Evolutionary conservation across 2,329 filamentous ascomycete species (phyloP), one percentile per base, ranked within the genome.

Genomic region (Fusarium avenaceum): DNA sequence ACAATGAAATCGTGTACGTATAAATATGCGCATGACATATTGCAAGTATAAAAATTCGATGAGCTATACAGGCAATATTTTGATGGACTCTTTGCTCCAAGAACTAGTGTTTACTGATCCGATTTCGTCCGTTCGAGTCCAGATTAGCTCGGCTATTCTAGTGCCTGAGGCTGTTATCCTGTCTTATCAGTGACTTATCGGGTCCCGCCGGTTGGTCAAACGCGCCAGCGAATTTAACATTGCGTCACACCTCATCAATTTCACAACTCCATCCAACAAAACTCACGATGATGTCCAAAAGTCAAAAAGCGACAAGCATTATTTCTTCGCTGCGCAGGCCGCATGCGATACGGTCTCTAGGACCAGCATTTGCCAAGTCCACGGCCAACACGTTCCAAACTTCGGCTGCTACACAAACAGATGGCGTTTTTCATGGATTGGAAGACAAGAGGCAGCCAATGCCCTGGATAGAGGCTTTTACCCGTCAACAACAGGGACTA

Each of bases 391-490:
- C 20, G 28, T 72, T 74, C 17, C 72, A 74, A 35, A 59, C 64
- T 20, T 71, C 72, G 33, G 14, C 59, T 4, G 24, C n/a, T 10
- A 24, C 35, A 38, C 56, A 40, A 13, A 76, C 74, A 4, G 74
- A 76, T 69, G 74, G 74, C 35, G 74, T 76, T n/a, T 76, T 76
- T 28, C 69, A 62, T 5, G 74, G 71, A 8, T 63, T 76, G 1
- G 64, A 69, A 1, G 74, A 76, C 32, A 65, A 69, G 20, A 62
- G 74, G 33, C 65, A 74, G 4, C 72, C 67, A 4, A 71, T 69
- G 52, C 74, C 74, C 4, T 76, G 74, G 74, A 75, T 76, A 38
- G 74, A 76, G 39, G 74, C 74, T 0, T 74, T 74, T 4, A 63
- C 63, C 0, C 68, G 67, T 14, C 70, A 69, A 22, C 65, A 75